Conservation (phyloP, 176 grass and related monocot genomes). For the Oryza meyeriana region DNA sequence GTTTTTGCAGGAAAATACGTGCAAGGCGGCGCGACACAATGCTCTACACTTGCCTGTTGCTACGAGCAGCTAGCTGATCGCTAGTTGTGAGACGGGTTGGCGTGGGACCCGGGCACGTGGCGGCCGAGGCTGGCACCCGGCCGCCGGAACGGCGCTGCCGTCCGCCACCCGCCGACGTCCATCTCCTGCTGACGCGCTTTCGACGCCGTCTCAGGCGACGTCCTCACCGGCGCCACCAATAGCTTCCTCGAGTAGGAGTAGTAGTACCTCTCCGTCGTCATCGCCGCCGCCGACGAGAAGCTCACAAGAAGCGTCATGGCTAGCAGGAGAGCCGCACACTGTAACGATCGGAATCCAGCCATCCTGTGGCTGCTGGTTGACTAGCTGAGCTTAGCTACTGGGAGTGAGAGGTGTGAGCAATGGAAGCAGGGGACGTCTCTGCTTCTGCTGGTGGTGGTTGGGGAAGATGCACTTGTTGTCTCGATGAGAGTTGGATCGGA, state of each 20-base stretch:
- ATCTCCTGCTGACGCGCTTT: slow-evolving; percentile 15
- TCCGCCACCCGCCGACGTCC: neutral
- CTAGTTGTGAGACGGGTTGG: slow-evolving; percentile 42
- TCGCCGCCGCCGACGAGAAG: neutral
- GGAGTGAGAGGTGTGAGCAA: neutral
- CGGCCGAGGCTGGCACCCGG: slow-evolving; percentile 20
- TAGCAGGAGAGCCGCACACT: neutral
- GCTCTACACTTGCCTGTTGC: neutral
- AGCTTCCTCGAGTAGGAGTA: neutral
- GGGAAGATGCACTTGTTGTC: neutral
- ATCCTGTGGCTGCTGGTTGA: neutral
- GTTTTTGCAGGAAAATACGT: neutral
- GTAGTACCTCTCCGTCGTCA: neutral
- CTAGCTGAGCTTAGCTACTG: neutral
- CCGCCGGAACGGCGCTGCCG: neutral
- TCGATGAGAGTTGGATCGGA: slow-evolving; percentile 17
- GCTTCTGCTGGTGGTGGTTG: neutral
- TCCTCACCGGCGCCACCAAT: neutral
- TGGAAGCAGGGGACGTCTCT: neutral
- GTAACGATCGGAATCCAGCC: neutral
- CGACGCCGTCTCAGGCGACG: neutral
- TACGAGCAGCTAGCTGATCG: neutral
- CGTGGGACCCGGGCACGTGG: slow-evolving; percentile 10
- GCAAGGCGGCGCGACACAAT: neutral
- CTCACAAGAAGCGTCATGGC: neutral